Conservation (phyloP, 768 basidiomycete genomes). For the Lentinus tigrinus region DNA sequence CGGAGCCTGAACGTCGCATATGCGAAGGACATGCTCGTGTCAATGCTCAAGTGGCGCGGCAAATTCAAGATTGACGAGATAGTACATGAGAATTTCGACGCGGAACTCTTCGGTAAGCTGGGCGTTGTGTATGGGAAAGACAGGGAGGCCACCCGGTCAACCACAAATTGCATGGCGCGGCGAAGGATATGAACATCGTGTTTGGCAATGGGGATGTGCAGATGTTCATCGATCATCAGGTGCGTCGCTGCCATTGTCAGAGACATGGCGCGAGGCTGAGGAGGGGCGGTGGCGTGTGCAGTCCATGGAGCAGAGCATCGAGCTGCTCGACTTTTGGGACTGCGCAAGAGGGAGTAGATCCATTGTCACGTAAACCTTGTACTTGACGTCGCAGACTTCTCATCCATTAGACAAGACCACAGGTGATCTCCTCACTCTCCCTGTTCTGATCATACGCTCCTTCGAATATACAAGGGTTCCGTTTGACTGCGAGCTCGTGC, state of each 20-base stretch:
- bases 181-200: constrained; percentile 62
- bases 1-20: not conserved
- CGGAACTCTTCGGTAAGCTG: constrained; percentile 43
- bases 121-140: constrained; percentile 70
- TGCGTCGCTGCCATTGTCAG: constrained; percentile 26
- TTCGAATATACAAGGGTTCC: no score
- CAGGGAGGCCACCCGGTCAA: constrained; percentile 70
- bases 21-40: constrained; percentile 29
- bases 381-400: no score
- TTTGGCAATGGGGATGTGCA: constrained; percentile 75
- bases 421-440: no score
- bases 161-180: constrained; percentile 79
- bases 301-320: constrained; percentile 69
- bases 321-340: constrained; percentile 67
- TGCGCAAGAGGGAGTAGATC: constrained; percentile 71
- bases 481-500: no score
- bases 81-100: constrained; percentile 46
- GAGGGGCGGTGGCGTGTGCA: constrained; percentile 67
- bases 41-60: constrained; percentile 73
- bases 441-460: no score
- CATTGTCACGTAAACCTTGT: no score
- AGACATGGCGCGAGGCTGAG: not conserved
- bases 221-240: constrained; percentile 77
- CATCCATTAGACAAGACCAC: no score
- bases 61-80: constrained; percentile 62